Percentiles rank a stretch among this genome's conserved stretches.
phyloP scores from a whole-genome alignment of 345 rosid species.

The Schrenkiella parvula region DNA sequence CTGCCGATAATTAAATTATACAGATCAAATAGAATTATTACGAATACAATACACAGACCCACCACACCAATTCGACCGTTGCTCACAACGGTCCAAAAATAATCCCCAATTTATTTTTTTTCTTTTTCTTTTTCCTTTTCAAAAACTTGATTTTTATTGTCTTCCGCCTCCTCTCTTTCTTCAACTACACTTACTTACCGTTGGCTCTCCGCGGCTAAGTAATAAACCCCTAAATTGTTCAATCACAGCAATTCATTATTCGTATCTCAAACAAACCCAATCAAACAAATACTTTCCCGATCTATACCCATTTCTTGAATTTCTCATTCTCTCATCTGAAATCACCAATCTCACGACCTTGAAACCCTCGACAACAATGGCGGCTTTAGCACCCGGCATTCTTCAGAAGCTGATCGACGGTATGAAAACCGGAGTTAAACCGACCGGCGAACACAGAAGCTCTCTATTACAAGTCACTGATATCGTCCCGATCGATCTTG shows the following conservation, averaged over 20 bases:
- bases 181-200: conserved; percentile 24
- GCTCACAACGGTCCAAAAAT: conserved; percentile 20
- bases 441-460: conserved; percentile 84
- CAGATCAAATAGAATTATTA: neutral
- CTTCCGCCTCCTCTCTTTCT: neutral
- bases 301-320: conserved; percentile 20
- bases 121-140: neutral
- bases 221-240: neutral
- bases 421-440: conserved; percentile 79
- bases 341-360: neutral
- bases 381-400: conserved; percentile 77
- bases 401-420: conserved; percentile 72
- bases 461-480: conserved; percentile 88
- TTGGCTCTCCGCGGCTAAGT: conserved; percentile 8
- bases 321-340: neutral
- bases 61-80: conserved; percentile 35
- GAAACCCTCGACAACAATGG: conserved; percentile 39
- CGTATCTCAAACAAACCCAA: neutral
- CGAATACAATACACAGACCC: conserved; percentile 10
- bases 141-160: neutral
- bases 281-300: neutral
- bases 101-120: neutral
- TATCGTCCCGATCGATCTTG: conserved; percentile 93
- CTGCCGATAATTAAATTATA: neutral
- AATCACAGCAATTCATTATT: neutral